phyloP scores from a whole-genome alignment of 768 basidiomycete genomes.

The Amanita phalloides region DNA sequence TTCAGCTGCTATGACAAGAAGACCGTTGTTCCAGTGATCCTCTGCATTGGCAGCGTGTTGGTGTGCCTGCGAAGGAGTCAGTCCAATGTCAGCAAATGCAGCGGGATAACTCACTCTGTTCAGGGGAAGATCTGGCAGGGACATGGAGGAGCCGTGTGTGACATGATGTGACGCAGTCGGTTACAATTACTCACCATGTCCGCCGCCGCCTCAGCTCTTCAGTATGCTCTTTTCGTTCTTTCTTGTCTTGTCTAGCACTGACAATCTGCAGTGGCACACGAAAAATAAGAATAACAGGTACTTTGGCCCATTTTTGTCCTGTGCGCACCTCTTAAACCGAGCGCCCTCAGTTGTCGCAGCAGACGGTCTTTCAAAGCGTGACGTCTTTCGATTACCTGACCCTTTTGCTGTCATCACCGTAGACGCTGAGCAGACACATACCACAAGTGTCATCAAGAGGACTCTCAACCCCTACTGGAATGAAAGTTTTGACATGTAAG shows the following conservation, averaged over 20 bases:
- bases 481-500: slow-evolving; percentile 95
- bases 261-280: slow-evolving; percentile 32
- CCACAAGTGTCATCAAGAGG: slow-evolving; percentile 95
- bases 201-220: slow-evolving; percentile 28
- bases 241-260: neutral
- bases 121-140: slow-evolving; percentile 4
- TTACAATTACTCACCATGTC: slow-evolving; percentile 23
- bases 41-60: slow-evolving; percentile 77
- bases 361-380: slow-evolving; percentile 86
- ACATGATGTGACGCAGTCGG: neutral
- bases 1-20: slow-evolving; percentile 61
- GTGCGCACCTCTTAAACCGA: neutral
- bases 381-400: slow-evolving; percentile 93
- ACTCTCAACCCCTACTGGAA: slow-evolving; percentile 95
- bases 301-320: slow-evolving; percentile 7
- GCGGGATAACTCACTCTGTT: slow-evolving; percentile 1
- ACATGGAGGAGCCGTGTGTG: slow-evolving; percentile 1
- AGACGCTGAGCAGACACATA: slow-evolving; percentile 94
- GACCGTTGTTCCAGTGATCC: slow-evolving; percentile 52
- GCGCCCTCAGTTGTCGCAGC: slow-evolving; percentile 76
- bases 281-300: slow-evolving; percentile 75
- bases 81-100: slow-evolving; percentile 2
- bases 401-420: slow-evolving; percentile 98
- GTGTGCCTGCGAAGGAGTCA: slow-evolving; percentile 45
- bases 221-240: slow-evolving; percentile 22